Base-by-base conservation (phyloP, 2,329 filamentous ascomycete genomes). In the Pseudogymnoascus sp. region DNA sequence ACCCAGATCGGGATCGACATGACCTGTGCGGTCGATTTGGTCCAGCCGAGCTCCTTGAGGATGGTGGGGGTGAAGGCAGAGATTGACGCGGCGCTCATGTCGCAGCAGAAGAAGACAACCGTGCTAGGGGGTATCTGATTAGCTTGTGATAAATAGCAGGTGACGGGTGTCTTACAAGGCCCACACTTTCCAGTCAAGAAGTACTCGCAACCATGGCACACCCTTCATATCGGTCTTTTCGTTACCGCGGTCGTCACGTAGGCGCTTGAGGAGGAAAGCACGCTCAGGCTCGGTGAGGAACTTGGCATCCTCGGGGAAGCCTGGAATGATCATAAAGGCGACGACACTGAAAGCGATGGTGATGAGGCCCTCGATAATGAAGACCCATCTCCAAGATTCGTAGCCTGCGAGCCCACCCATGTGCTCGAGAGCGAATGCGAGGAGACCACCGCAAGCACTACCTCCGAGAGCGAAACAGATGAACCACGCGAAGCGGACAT, bases 341-440 rank as follows among this genome's bases (percentile, higher is more conserved):
- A 60, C 25, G 12, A 36, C 21, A 7, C 37, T 37, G 16, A 44
- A 25, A 7, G 64, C 64, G 25, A 68, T 56, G 18, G 65, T 65
- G 18, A 67, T 59, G 23, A 64, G 46, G 5, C 65, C 64, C 60
- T 67, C 65, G 14, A 67, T 64, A 31, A 81, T 78, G 68, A 81
- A 81, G 37, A 81, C 77, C 79, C 78, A 80, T 18, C 76, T 73
- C 77, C 78, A 79, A 14, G 74, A 72, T 40, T 68, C 68, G 61
- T 76, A 76, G 7, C 77, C 77, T 10, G 70, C 72, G 14, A 72
- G 66, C 0, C 78, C 78, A 36, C 78, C 71, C 70, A 80, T 74
- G 42, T 75, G 68, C 21, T 72, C 70, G 63, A 79, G 75, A 1
- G 72, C 76, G 62, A 76, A 78, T 0, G 77, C 77, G n/a, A 79